Conservation (phyloP, 2,329 filamentous ascomycete genomes). For the Fusarium sp. region DNA sequence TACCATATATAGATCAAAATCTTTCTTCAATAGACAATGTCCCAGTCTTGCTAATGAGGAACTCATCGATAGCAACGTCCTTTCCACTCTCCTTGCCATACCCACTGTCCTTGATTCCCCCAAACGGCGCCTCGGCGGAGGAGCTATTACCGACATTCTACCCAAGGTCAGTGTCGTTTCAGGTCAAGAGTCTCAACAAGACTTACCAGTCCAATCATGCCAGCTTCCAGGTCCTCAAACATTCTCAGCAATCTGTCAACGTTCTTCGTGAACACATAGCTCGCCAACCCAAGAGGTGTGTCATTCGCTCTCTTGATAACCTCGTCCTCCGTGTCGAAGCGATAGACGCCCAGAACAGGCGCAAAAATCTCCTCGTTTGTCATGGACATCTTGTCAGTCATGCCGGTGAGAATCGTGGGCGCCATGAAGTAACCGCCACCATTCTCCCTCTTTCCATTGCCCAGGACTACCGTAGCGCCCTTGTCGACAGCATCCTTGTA, state of each 20-base stretch:
- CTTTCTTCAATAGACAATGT: neutral
- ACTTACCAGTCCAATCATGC: constrained; percentile 28
- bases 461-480: constrained; percentile 10
- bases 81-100: neutral
- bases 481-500: constrained; percentile 20
- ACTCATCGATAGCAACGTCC: neutral
- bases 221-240: constrained; percentile 32
- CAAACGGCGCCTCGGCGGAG: neutral
- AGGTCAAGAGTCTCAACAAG: neutral
- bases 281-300: constrained; percentile 23
- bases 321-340: constrained; percentile 31
- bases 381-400: constrained; percentile 4
- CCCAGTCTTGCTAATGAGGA: neutral
- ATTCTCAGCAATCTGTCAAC: constrained; percentile 16
- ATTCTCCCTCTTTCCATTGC: constrained; percentile 3
- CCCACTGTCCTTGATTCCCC: neutral
- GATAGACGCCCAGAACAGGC: constrained; percentile 22
- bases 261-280: constrained; percentile 32
- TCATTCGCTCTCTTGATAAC: constrained; percentile 24
- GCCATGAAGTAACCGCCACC: constrained; percentile 27
- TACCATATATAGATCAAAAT: neutral
- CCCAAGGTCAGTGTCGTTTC: neutral
- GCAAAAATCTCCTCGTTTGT: constrained; percentile 32
- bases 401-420: constrained; percentile 27
- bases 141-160: neutral